Conservation (phyloP, 2,329 filamentous ascomycete species). For the Gnomoniopsis smithogilvyi region DNA sequence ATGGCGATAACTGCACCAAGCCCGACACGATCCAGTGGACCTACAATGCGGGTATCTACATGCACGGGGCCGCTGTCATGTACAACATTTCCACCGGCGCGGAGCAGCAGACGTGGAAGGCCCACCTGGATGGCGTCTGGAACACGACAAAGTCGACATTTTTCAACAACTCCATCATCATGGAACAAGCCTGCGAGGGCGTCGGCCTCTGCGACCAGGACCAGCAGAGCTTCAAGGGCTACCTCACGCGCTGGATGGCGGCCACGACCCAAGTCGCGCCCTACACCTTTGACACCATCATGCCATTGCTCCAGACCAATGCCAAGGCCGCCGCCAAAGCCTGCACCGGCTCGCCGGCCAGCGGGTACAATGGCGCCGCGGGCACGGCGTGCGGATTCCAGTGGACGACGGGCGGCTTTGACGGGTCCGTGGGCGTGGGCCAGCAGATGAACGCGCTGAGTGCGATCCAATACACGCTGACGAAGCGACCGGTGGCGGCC, state of each 20-base stretch:
- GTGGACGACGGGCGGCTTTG: conserved; percentile 57
- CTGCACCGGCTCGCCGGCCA: conserved; percentile 45
- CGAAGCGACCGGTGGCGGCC: conserved; percentile 29
- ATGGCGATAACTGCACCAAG: conserved; percentile 43
- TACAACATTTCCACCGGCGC: conserved; percentile 56
- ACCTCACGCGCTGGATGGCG: conserved; percentile 65
- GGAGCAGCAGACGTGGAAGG: conserved; percentile 48
- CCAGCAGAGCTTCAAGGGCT: conserved; percentile 74
- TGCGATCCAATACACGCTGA: conserved; percentile 59
- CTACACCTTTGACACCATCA: conserved; percentile 45
- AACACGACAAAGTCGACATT: conserved; percentile 50
- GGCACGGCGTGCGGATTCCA: conserved; percentile 65
- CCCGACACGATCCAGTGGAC: conserved; percentile 62
- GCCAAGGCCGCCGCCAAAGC: conserved; percentile 49
- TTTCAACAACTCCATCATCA: conserved; percentile 53
- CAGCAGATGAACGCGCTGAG: conserved; percentile 67
- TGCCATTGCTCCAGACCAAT: conserved; percentile 46
- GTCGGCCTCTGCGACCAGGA: conserved; percentile 62
- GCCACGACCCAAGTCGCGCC: conserved; percentile 53
- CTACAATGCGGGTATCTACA: conserved; percentile 66
- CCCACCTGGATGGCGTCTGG: conserved; percentile 57
- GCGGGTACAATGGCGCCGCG: conserved; percentile 46
- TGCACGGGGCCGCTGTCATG: conserved; percentile 61
- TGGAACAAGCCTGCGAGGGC: conserved; percentile 65
- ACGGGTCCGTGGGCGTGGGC: conserved; percentile 61